These are phyloP conservation scores for Debaryomyces maramus DNA, from an alignment of 805 yeast species.

Conservation along the genomic window DNA sequence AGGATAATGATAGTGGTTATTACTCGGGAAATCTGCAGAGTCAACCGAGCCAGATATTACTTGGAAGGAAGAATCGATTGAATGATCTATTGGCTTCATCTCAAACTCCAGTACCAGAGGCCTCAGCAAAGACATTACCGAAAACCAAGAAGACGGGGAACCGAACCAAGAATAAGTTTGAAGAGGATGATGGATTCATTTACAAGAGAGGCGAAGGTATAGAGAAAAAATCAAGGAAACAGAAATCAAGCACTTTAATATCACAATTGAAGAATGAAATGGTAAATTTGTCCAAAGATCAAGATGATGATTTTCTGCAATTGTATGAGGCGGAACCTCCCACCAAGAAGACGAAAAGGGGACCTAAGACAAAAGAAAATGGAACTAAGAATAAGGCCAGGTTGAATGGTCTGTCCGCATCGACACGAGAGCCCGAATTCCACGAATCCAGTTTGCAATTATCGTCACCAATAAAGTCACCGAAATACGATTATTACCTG, in stretches of 20 bases:
- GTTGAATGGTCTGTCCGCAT: background rate
- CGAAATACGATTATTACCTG: background rate
- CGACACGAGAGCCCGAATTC: background rate
- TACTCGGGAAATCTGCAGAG: constrained; percentile 6
- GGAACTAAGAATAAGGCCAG: constrained; percentile 12
- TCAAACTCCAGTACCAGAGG: constrained; percentile 4
- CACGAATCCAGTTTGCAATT: constrained; percentile 7
- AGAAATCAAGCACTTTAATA: constrained; percentile 25
- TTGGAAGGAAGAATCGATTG: constrained; percentile 20
- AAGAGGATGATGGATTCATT: constrained; percentile 36
- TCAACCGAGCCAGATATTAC: constrained; percentile 10
- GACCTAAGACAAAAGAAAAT: constrained; percentile 13
- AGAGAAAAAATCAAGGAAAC: constrained; percentile 7
- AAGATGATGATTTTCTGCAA: constrained; percentile 9
- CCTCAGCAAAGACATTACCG: background rate
- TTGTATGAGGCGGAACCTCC: constrained; percentile 1
- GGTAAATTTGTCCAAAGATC: constrained; percentile 13
- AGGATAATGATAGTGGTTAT: constrained; percentile 1
- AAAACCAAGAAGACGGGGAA: background rate
- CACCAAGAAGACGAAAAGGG: constrained; percentile 1
- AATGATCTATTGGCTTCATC: constrained; percentile 16
- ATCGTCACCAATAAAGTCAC: constrained; percentile 8
- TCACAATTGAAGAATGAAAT: constrained; percentile 21
- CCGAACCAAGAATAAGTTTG: constrained; percentile 10
- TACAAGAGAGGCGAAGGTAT: constrained; percentile 24